A percentile compares a stretch with the other conserved stretches of the same genome.
These are phyloP conservation scores for Herpetospermum pedunculosum DNA, from an alignment of 306 rosid species.

Conservation along the genomic window DNA sequence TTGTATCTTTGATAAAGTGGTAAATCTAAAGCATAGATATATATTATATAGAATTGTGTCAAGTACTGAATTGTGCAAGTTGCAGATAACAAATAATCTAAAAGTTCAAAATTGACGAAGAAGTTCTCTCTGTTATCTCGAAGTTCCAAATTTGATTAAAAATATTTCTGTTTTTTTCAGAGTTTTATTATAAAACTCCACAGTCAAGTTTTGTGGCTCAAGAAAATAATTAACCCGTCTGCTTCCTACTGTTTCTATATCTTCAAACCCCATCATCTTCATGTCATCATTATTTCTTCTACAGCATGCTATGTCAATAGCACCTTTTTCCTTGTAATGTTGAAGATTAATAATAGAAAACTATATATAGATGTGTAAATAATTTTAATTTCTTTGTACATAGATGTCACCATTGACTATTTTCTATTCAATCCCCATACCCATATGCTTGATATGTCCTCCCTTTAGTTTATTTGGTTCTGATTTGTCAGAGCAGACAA, in stretches of 20 bases:
- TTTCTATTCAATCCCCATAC: conserved; percentile 1
- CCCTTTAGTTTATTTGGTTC: conserved; percentile 7
- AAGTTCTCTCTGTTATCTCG: background rate
- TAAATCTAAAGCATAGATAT: background rate
- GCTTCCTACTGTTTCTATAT: background rate
- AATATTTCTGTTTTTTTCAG: background rate
- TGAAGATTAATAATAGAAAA: background rate
- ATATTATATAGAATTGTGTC: background rate
- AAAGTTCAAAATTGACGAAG: background rate
- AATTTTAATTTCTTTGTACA: background rate
- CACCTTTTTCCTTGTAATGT: background rate
- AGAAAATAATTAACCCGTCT: conserved; percentile 4
- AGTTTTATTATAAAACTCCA: background rate
- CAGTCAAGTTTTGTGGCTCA: conserved; percentile 1
- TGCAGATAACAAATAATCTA: background rate
- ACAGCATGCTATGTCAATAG: background rate
- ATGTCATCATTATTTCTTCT: background rate
- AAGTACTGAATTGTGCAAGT: background rate
- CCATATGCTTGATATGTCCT: conserved; percentile 8
- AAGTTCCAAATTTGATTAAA: background rate
- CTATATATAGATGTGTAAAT: background rate
- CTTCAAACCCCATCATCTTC: background rate
- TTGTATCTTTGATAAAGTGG: background rate
- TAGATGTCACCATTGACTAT: conserved; percentile 8
- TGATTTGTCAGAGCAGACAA: conserved; percentile 5